Percentiles rank a stretch among this genome's conserved stretches.
Evolutionary conservation across 805 yeast genomes (phyloP).

Genomic region (Spathaspora sp.): DNA sequence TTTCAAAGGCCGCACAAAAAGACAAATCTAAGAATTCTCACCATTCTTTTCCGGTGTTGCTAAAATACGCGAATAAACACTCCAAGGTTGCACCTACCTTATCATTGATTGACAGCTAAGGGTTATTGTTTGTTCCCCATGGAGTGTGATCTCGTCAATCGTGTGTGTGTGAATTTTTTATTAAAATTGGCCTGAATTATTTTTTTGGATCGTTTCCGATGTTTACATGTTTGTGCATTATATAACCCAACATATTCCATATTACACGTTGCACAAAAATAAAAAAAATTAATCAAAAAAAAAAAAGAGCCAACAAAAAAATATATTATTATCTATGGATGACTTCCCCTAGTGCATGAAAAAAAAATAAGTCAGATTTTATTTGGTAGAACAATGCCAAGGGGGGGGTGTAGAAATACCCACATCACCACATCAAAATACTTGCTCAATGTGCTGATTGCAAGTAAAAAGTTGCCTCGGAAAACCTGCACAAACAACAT

Average conservation of each 20-base stretch:
- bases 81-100: neutral
- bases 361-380: neutral
- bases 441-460: too few relatives aligned
- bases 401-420: neutral
- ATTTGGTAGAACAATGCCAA: neutral
- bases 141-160: neutral
- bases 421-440: too few relatives aligned
- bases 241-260: neutral
- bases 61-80: neutral
- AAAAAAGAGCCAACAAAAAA: neutral
- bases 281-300: neutral
- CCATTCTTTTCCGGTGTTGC: too few relatives aligned
- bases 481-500: too few relatives aligned
- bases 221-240: too few relatives aligned
- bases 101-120: too few relatives aligned
- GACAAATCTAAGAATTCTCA: neutral
- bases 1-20: too few relatives aligned
- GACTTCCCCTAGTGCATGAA: neutral
- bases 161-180: too few relatives aligned
- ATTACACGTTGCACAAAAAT: neutral
- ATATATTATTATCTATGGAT: neutral
- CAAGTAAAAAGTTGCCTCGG: too few relatives aligned
- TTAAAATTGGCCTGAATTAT: too few relatives aligned
- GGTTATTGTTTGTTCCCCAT: neutral
- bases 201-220: too few relatives aligned